Base-by-base conservation (phyloP, 2,329 filamentous ascomycete genomes). In the Tolypocladium sp. region DNA sequence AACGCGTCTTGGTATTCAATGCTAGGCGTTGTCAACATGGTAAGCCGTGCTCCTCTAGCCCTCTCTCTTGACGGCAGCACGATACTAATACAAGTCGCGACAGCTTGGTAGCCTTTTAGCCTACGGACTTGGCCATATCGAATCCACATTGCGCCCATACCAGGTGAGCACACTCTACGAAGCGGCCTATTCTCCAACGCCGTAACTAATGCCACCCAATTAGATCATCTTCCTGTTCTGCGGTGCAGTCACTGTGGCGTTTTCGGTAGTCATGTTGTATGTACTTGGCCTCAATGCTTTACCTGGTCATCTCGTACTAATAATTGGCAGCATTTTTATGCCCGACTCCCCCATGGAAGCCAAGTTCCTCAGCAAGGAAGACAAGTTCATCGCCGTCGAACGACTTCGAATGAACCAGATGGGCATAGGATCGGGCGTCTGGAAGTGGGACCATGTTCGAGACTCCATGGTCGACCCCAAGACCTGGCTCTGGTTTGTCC, bases 1-100 rank as follows among this genome's bases (percentile, higher is more conserved):
- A 80, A 82, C 17, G 79, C 80, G 7, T 76, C 77, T 2, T 86
- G 83, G 83, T 85, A 85, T 64, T 78, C 77, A 27, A 86, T 84
- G 79, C 82, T 85, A 57, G 83, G 83, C 2, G 67, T 85, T 4
- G 82, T 81, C 9, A 81, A 79, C 66, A 82, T 84, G 63, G 75
- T 77, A 9, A 52, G 49, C 15, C 20, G 4, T 35, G 4, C 20
- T 52, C 17, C n/a, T n/a, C n/a, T n/a, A n/a, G n/a, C n/a, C n/a
- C n/a, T 17, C 9, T 15, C 3, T 52, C 8, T 3, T 9, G 17
- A 22, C 4, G 10, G 8, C 4, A 7, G 4, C 2, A 2, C 15
- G 4, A 41, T 41, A 69, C 63, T 37, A 4, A 52, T 35, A 8
- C 20, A 17, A 49, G 46, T 5, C 30, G 27, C 12, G 9, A 1